Evolutionary conservation across 495 filamentous ascomycete species (phyloP).

Genomic region (Aspergillus hancockii): DNA sequence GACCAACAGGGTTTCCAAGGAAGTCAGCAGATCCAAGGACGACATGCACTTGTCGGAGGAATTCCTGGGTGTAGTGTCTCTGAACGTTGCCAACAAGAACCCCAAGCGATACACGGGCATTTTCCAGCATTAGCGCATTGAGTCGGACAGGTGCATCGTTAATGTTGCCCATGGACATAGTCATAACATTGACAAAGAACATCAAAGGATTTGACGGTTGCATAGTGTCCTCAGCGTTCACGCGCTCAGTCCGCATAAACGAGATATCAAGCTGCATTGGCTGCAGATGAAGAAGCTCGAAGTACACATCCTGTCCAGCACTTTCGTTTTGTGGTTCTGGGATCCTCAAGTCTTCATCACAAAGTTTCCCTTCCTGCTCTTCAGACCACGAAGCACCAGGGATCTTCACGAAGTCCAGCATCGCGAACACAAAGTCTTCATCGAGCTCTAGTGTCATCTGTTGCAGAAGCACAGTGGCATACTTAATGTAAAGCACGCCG

Average conservation of each 20-base stretch:
- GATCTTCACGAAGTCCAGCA: constrained; percentile 93
- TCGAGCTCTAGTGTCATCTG: constrained; percentile 98
- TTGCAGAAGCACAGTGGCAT: constrained; percentile 88
- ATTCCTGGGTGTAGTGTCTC: constrained; percentile 94
- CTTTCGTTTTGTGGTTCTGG: constrained; percentile 87
- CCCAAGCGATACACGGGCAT: constrained; percentile 85
- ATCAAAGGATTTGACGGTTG: constrained; percentile 90
- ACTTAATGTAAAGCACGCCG: constrained; percentile 97
- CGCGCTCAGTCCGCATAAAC: constrained; percentile 92
- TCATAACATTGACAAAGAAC: constrained; percentile 98
- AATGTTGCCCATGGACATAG: constrained; percentile 98
- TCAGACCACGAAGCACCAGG: constrained; percentile 92
- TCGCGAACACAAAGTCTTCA: constrained; percentile 95
- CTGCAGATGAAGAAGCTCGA: constrained; percentile 93
- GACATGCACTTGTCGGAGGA: constrained; percentile 92
- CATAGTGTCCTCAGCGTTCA: constrained; percentile 89
- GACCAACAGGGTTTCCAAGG: constrained; percentile 94
- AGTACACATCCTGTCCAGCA: constrained; percentile 89
- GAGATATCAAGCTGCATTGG: constrained; percentile 98
- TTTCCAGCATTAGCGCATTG: constrained; percentile 92
- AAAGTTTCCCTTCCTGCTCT: constrained; percentile 77
- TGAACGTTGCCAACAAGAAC: constrained; percentile 81
- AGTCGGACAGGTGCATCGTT: constrained; percentile 94
- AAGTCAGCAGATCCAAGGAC: constrained; percentile 97
- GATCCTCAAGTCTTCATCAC: constrained; percentile 85